Base-by-base conservation (phyloP, 2,329 filamentous ascomycete species). In the Coniochaeta sp. region DNA sequence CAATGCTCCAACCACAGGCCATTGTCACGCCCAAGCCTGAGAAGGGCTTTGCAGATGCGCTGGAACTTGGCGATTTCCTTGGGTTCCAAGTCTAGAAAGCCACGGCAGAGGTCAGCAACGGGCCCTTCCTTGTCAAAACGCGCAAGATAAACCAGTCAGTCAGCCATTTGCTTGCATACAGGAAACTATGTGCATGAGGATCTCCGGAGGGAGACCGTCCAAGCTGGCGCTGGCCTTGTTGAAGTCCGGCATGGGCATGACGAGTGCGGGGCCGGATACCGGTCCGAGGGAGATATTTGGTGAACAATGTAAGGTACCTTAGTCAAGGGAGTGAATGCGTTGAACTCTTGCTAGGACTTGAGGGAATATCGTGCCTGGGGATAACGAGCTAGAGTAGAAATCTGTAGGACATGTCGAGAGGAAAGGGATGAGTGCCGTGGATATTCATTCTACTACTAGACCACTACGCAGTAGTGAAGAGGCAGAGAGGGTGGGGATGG, bases 1-100 rank as follows among this genome's bases (percentile, higher is more conserved):
- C 89, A 93, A 69, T 87, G 80, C 3, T 81, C 75, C 63, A 89
- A 88, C 93, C 93, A 97, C 38, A 93, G 77, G 42, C 79, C 82
- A 66, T 89, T 83, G 70, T 96, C 91, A 60, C 91, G 86, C 42
- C 85, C 88, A 47, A 95, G 77, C 32, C 77, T 73, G 30, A 87
- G 81, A 61, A 93, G 83, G 52, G 79, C 81, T 63, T 79, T 84
- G 28, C 86, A 93, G 14, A 91, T 84, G 22, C 83, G 80, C 73
- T 93, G 90, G 36, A 93, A 76, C 59, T 74, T 80, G 60, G 88
- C 83, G 62, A 93, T 81, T 64, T 91, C 84, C 47, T 71, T 68
- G 17, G 86, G 80, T n/a, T 84, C 78, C 63, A 92, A 82, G 68
- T 81, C 86, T 89, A 58, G 58, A 32, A 42, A 1, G 16, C 6